Base-by-base conservation (phyloP, 1,284 basidiomycete genomes). In the Naganishia sp. region DNA sequence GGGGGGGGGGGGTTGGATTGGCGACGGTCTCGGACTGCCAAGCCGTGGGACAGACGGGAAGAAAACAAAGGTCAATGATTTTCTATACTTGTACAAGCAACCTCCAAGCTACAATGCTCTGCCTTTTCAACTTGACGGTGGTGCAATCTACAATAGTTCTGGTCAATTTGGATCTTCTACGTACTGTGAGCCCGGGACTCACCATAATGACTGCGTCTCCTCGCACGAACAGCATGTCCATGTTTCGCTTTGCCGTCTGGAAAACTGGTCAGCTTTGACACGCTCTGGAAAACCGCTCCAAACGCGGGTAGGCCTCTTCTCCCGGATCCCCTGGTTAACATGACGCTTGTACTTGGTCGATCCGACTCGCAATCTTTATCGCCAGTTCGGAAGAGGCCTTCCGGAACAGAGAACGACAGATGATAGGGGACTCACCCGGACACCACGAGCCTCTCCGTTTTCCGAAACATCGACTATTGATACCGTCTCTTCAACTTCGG, bases 141-240 rank as follows among this genome's bases (percentile, higher is more conserved):
- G 55, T n/a, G 55, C 55, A 46, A 57, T 57, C 55, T 57, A 31
- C 1, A 46, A 23, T 10, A 5, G 23, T 43, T 7, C 6, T 39
- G 7, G n/a, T 16, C 42, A 23, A 28, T 4, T 44, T 7, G 16
- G 39, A 28, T 28, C 23, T 45, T 44, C 23, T 36, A 13, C 21
- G 6, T 9, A 42, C 6, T 45, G 28, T 6, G 1, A 25, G 31
- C 3, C 25, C 23, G 21, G 39, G 16, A 83, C 89, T 69, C 70
- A 93, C 92, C 77, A 95, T 81, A 71, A 95, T 94, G 16, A 95
- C 92, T 68, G 93, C 91, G 77, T 96, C 94, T 64, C 95, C 95
- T 77, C 95, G 84, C 1, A 99, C 94, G 75, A 98, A 99, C 60
- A 99, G 83, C 95, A 99, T 99, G 68, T 95, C 92, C 84, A 94